Base-by-base conservation (phyloP, 768 basidiomycete species). In the Phlegmacium glaucopus region DNA sequence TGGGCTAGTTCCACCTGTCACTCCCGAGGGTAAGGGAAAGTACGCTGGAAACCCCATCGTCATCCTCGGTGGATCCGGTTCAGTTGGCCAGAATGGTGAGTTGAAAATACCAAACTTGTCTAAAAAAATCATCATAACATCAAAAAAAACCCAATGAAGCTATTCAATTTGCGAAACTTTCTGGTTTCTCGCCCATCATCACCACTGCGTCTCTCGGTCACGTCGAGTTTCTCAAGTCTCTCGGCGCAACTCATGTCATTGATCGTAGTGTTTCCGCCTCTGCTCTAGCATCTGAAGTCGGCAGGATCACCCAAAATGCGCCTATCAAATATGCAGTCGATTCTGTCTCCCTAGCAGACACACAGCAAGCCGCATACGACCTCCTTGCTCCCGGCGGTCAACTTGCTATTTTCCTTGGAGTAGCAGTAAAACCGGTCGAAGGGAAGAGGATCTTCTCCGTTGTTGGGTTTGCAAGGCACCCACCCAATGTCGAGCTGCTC, bases 71-170 rank as follows among this genome's bases (percentile, higher is more conserved):
- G 78, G 78, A 5, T 57, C 70, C 22, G 70, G 70, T 37, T 77
- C 75, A 32, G 73, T 78, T 3, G 78, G 78, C 32, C 75, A 78
- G 66, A 72, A 64, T 26, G 72, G 78, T 74, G 18, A 29, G 54
- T 46, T 11, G 13, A 4, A n/a, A n/a, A n/a, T 34, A n/a, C 5
- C 36, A 9, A 13, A 13, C 7, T 3, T 12, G 10, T 8, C 6
- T 10, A 1, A n/a, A 10, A 8, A 4, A 25, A 6, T 17, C n/a
- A n/a, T n/a, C n/a, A n/a, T n/a, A n/a, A n/a, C n/a, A n/a, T n/a
- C n/a, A n/a, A n/a, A n/a, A n/a, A n/a, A n/a, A n/a, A n/a, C n/a
- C n/a, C n/a, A n/a, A n/a, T n/a, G n/a, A n/a, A n/a, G n/a, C 49
- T 6, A 57, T 65, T 25, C 75, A 76, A 53, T 61, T 74, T 12